Conservation (phyloP, 2,329 filamentous ascomycete genomes). For the Chaetomium globosum region DNA sequence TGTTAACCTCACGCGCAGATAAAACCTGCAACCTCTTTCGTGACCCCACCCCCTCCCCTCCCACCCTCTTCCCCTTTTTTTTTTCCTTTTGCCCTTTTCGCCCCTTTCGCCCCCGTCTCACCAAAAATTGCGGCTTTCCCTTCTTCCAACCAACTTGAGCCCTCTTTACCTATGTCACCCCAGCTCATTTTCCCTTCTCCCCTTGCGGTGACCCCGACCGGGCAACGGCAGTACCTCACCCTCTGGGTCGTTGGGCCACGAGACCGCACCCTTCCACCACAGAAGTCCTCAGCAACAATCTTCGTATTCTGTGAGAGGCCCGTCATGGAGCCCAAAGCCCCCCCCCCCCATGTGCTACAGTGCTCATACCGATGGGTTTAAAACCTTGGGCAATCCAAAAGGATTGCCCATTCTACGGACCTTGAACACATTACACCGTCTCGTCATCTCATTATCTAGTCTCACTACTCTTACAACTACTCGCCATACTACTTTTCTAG, state of each 20-base stretch:
- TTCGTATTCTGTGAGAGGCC: too few relatives aligned
- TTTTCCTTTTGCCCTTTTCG: too few relatives aligned
- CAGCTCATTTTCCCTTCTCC: background rate
- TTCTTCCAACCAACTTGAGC: too few relatives aligned
- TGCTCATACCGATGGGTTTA: background rate
- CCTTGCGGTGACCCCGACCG: background rate
- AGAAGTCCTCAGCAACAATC: background rate
- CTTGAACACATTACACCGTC: background rate
- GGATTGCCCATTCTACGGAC: background rate
- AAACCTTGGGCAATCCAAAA: background rate
- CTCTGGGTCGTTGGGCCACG: background rate
- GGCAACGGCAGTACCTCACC: background rate
- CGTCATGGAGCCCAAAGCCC: background rate
- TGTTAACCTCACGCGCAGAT: background rate
- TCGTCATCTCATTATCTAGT: too few relatives aligned
- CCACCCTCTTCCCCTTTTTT: too few relatives aligned
- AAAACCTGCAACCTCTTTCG: background rate
- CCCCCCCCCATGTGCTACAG: too few relatives aligned
- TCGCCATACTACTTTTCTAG: too few relatives aligned
- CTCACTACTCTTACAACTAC: too few relatives aligned
- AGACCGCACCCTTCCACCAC: background rate
- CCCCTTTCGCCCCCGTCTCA: too few relatives aligned
- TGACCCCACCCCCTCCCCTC: background rate
- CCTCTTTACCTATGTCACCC: too few relatives aligned
- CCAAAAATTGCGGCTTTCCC: background rate